Base-by-base conservation (phyloP, 2,329 filamentous ascomycete species). In the Mycogone perniciosa region DNA sequence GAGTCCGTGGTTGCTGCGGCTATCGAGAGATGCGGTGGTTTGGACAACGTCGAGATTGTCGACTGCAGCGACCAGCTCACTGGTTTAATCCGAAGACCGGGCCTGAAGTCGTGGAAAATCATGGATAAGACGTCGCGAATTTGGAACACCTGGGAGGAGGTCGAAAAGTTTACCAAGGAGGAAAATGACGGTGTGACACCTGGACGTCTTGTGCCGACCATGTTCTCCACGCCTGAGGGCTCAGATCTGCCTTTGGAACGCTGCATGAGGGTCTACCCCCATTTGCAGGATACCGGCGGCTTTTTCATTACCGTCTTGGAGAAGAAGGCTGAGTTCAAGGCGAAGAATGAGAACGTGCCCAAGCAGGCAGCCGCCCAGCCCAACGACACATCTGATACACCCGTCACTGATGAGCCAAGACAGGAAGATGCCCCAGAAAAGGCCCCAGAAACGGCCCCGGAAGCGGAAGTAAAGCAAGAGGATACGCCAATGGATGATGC, bases 251-350 rank as follows among this genome's bases (percentile, higher is more conserved):
- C 90, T 11, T 78, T 97, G 13, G 88, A 96, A 62, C 82, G 87
- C 54, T 96, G 92, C 70, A 91, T 97, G 79, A 82, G 93, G 55
- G 84, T 99, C 6, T 99, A 97, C 67, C 88, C 91, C 33, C 93
- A 99, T 68, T 79, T 90, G 64, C 93, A 99, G 70, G 90, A 99
- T 62, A 99, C 93, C 3, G 93, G 93, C 50, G 92, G 87, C 26
- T 99, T 99, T 77, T 99, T 99, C 73, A 96, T 99, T 65, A 86
- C 90, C 0, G 91, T 96, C 0, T 72, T 99, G 13, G 88, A 96
- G 74, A 99, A 99, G 77, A 85, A 85, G 66, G 80, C 82, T 29
- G 93, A 96, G 58, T 90, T 95, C 66, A 86, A 80, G 65, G 86
- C 84, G 7, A 87, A 80, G 67, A 84, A 84, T 26, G 88, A 93